Base-by-base conservation (phyloP, 768 basidiomycete genomes). In the Tricholoma saponaceum region DNA sequence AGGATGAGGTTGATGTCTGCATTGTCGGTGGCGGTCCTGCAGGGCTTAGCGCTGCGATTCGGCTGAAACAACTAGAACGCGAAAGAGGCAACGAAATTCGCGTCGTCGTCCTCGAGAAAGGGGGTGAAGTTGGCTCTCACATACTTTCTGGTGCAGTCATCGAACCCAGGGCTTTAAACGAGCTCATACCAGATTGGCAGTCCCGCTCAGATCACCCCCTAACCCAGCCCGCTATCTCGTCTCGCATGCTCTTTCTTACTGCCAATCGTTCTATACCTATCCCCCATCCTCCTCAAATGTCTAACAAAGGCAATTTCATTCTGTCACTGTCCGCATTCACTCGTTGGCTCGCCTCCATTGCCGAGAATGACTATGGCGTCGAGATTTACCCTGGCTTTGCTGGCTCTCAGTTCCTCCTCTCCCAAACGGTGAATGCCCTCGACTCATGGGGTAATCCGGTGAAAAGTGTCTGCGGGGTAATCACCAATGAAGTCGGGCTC, bases 371-470 rank as follows among this genome's bases (percentile, higher is more conserved):
- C 52, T 78, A 78, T 49, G 96, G 95, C 25, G 92, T 97, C 26
- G 97, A 99, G 70, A 86, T 99, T 23, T 99, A 98, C 69, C 90
- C 97, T 2, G 96, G 97, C 4, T 98, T 98, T 65, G 93, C 94
- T 0, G 97, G 90, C n/a, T 89, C 95, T 0, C 82, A 85, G 30
- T 70, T 97, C 13, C 80, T 98, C 0, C 86, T 89, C 60, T 79
- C 83, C 47, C 78, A 84, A 4, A 82, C 85, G 58, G 51, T 64
- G 8, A 75, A 79, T 54, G 66, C 77, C 5, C 18, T 55, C 2
- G 78, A 79, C 61, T 64, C 74, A 0, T 76, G 74, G 76, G 75
- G 75, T 0, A 64, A 68, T 28, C 55, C 64, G 68, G 87, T 74
- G 61, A 74, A 67, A 56, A 81, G 71, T 55, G 87, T 95, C 10